These are phyloP conservation scores for Metschnikowia lochheadii DNA, from an alignment of 805 yeast species.

Conservation along the genomic window DNA sequence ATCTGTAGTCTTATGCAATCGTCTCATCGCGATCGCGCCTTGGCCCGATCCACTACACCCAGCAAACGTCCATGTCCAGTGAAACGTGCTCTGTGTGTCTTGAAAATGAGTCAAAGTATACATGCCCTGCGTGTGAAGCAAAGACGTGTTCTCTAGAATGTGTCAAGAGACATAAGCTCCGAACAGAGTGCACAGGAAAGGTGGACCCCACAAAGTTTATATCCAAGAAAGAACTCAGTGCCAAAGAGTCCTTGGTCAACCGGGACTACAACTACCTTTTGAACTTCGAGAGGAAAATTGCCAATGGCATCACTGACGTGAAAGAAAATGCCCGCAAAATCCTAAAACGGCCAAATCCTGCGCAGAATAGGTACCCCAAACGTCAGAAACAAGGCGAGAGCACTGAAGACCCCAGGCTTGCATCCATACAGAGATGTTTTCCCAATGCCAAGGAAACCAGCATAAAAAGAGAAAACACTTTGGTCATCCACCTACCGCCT, in stretches of 20 bases:
- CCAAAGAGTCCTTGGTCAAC: slow-evolving; percentile 50
- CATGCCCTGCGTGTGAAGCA: slow-evolving; percentile 72
- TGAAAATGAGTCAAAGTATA: slow-evolving; percentile 50
- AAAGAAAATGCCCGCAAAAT: slow-evolving; percentile 41
- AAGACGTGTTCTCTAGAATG: slow-evolving; percentile 70
- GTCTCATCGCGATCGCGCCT: slow-evolving; percentile 3
- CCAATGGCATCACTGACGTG: slow-evolving; percentile 53
- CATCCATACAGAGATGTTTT: slow-evolving; percentile 20
- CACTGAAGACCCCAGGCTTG: slow-evolving; percentile 23
- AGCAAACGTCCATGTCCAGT: slow-evolving; percentile 9
- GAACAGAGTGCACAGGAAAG: slow-evolving; percentile 60
- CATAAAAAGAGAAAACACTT: slow-evolving; percentile 58
- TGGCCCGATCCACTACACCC: neutral
- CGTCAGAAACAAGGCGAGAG: slow-evolving; percentile 8
- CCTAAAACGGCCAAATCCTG: slow-evolving; percentile 26
- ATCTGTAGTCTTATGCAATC: neutral
- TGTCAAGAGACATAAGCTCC: slow-evolving; percentile 63
- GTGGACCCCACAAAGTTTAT: slow-evolving; percentile 60
- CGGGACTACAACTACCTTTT: slow-evolving; percentile 79
- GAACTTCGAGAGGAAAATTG: slow-evolving; percentile 54
- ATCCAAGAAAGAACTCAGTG: slow-evolving; percentile 40
- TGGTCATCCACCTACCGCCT: slow-evolving; percentile 56
- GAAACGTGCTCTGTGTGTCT: slow-evolving; percentile 34
- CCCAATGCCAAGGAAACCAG: slow-evolving; percentile 26
- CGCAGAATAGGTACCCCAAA: slow-evolving; percentile 9